phyloP scores from a whole-genome alignment of 345 rosid genomes.

The Erodium maritimum region DNA sequence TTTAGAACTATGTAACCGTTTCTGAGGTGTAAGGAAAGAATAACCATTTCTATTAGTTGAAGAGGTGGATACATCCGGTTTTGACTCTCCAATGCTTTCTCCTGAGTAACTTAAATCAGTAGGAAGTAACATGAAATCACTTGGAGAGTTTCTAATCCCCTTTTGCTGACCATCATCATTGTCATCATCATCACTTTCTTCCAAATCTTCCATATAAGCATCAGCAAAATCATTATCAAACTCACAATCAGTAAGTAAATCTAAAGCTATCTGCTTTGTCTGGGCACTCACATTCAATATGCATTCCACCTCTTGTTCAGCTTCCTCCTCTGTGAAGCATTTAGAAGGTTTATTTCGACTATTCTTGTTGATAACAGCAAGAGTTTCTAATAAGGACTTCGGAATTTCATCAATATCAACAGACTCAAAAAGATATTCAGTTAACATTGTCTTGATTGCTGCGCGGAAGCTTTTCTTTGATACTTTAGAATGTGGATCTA shows the following conservation, averaged over 20 bases:
- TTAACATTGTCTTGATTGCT: constrained; percentile 42
- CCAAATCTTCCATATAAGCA: constrained; percentile 68
- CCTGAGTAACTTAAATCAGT: constrained; percentile 20
- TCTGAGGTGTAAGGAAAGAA: constrained; percentile 5
- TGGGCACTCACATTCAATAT: constrained; percentile 63
- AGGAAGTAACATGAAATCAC: constrained; percentile 13
- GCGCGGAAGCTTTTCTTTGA: constrained; percentile 33
- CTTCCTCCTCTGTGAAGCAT: constrained; percentile 27
- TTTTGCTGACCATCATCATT: constrained; percentile 12
- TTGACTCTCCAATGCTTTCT: constrained; percentile 53
- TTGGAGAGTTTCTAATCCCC: constrained; percentile 10
- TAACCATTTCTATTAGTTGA: constrained; percentile 12
- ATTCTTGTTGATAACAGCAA: constrained; percentile 43
- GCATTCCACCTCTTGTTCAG: constrained; percentile 60
- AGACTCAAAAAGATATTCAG: constrained; percentile 64
- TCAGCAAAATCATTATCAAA: constrained; percentile 47
- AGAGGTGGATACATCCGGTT: constrained; percentile 10
- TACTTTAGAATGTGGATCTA: constrained; percentile 41
- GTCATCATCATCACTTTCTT: constrained; percentile 44
- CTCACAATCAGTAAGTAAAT: constrained; percentile 40
- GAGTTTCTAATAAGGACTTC: constrained; percentile 42
- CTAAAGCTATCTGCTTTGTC: constrained; percentile 50
- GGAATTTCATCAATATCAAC: constrained; percentile 54
- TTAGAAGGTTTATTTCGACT: constrained; percentile 17
- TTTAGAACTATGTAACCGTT: not conserved